phyloP scores from a whole-genome alignment of 2,329 filamentous ascomycete species.

The Arthrobotrys conoides region DNA sequence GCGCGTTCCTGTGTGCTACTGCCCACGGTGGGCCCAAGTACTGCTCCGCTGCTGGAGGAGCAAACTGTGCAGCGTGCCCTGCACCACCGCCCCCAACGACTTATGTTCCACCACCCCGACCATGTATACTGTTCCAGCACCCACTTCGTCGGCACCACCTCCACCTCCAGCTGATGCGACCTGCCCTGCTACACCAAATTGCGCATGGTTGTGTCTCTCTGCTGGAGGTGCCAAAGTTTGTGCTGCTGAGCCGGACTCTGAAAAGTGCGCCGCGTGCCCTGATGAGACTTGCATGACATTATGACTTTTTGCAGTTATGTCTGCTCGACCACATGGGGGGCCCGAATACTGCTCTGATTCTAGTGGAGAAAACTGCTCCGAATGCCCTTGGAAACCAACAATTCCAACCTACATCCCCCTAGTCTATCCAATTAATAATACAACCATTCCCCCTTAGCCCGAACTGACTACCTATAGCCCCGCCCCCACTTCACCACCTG shows the following conservation, averaged over 20 bases:
- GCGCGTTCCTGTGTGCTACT: neutral
- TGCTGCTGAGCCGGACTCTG: neutral
- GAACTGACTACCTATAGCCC: neutral
- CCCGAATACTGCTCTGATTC: slow-evolving; percentile 17
- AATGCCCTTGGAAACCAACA: slow-evolving; percentile 4
- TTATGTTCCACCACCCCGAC: neutral
- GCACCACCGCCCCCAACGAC: slow-evolving; percentile 3
- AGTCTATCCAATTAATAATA: neutral
- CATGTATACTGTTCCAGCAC: neutral
- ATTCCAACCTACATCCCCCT: neutral
- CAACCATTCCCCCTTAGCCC: neutral
- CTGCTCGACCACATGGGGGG: slow-evolving; percentile 10
- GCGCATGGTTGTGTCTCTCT: slow-evolving; percentile 15
- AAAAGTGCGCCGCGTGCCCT: slow-evolving; percentile 17
- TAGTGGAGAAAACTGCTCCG: slow-evolving; percentile 10
- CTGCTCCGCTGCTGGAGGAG: neutral
- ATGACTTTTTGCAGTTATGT: slow-evolving; percentile 8
- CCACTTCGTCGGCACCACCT: neutral
- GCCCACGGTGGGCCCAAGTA: neutral
- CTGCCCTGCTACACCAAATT: slow-evolving; percentile 14
- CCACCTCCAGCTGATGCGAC: neutral
- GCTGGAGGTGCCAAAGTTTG: slow-evolving; percentile 16
- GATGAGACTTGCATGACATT: slow-evolving; percentile 10
- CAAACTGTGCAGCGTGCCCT: neutral
- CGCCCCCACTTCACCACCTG: neutral